Base-by-base conservation (phyloP, 176 grass and related monocot species). In the Musa itinerans region DNA sequence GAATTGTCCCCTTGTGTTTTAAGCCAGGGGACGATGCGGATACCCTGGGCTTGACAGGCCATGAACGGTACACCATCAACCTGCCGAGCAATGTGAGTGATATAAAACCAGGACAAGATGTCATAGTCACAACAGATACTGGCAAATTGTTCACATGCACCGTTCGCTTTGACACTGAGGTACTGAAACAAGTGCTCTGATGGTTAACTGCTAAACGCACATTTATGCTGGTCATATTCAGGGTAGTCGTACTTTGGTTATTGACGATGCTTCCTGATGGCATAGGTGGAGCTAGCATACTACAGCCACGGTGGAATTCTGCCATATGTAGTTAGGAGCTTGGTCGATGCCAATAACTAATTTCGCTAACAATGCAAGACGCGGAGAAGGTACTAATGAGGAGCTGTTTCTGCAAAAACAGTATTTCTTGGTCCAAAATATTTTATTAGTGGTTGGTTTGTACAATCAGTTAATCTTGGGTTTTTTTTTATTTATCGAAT, bases 231-330 rank as follows among this genome's bases (percentile, higher is more conserved):
- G 3, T 27, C 16, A 63, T 48, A 50, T 68, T 71, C 29, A 0
- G 49, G 51, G 63, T 16, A 29, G 29, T 29, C 29, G 29, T 29
- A 29, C 29, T 7, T 0, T 29, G 29, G 51, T 73, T 22, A 20
- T 23, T 22, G 21, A 66, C 68, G 54, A 34, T 55, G 54, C 68
- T 64, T 2, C 2, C 17, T 80, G 11, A 13, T 24, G 25, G 8
- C 80, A 61, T 69, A 96, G 92, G 92, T 96, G 88, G 92, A 96
- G 81, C 77, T 96, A 54, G 92, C 89, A 26, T 96, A 96, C 74
- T 96, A 92, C 78, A 82, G 89, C 52, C 73, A 96, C 17, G 92
- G 92, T 29, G 92, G 92, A 21, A 96, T 96, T 87, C 81, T 96
- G 22, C 92, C 92, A 19, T 96, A 83, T 78, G 92, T 96, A 19